A percentile compares a stretch with the other conserved stretches of the same genome.
phyloP scores from a whole-genome alignment of 192 early-diverging fungal genomes.

The Coemansia sp. region DNA sequence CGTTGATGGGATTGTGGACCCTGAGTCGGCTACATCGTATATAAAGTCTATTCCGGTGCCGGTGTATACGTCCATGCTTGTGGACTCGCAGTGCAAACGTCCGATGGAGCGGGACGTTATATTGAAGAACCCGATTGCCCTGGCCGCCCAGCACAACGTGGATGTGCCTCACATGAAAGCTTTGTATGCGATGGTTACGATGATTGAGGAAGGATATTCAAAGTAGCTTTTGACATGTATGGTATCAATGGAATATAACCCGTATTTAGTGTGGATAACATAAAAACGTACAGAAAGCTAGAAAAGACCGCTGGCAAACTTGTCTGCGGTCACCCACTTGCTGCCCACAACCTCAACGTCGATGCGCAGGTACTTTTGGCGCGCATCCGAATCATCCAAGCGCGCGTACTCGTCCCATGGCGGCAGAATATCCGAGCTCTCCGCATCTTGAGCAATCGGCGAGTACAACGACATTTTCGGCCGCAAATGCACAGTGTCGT shows the following conservation, averaged over 20 bases:
- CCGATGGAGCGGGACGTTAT: conserved; percentile 54
- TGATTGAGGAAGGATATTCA: conserved; percentile 41
- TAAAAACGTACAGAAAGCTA: neutral
- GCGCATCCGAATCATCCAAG: conserved; percentile 3
- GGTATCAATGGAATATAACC: neutral
- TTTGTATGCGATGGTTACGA: conserved; percentile 43
- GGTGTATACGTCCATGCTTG: conserved; percentile 52
- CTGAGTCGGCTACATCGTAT: conserved; percentile 39
- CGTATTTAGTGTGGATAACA: conserved; percentile 2
- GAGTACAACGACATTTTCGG: conserved; percentile 53
- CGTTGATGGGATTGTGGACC: conserved; percentile 47
- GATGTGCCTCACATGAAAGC: conserved; percentile 48
- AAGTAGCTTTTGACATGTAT: neutral
- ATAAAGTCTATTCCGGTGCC: conserved; percentile 44
- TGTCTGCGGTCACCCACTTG: conserved; percentile 52
- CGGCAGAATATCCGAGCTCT: conserved; percentile 19
- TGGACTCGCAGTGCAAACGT: conserved; percentile 50
- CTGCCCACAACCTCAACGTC: conserved; percentile 73
- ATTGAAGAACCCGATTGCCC: conserved; percentile 44
- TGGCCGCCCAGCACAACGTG: conserved; percentile 43
- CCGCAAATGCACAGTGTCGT: conserved; percentile 4
- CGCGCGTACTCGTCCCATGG: conserved; percentile 50
- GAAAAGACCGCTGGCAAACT: conserved; percentile 48
- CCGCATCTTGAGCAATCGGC: conserved; percentile 21
- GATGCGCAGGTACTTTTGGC: conserved; percentile 63